Evolutionary conservation across 164 flowering plant genomes (phyloP).

Genomic region (Aristolochia contorta): DNA sequence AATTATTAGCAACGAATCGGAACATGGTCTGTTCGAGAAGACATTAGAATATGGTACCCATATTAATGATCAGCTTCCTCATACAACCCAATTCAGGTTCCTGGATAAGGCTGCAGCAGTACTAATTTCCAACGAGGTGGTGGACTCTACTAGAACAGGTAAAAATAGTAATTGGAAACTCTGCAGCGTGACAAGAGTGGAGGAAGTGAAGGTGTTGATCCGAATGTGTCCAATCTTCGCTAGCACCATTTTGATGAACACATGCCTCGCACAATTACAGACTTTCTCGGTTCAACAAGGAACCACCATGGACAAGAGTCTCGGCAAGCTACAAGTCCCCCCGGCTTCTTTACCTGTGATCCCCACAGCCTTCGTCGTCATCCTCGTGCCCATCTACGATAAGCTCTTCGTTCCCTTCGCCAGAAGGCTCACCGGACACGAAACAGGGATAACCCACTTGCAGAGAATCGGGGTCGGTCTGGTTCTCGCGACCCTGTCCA

Average conservation of each 20-base stretch:
- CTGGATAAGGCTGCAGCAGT: conserved; percentile 8
- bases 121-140: not conserved
- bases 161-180: too few relatives aligned
- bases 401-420: conserved; percentile 26
- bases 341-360: conserved; percentile 43
- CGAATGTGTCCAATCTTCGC: conserved; percentile 36
- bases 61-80: not conserved
- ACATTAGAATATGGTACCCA: too few relatives aligned
- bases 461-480: conserved; percentile 44
- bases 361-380: conserved; percentile 30
- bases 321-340: conserved; percentile 25
- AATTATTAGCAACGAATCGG: not conserved
- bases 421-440: conserved; percentile 6
- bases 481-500: conserved; percentile 30
- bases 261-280: conserved; percentile 51
- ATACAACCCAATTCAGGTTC: conserved; percentile 12
- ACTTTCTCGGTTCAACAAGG: conserved; percentile 53
- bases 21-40: conserved; percentile 1
- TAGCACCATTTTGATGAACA: conserved; percentile 41
- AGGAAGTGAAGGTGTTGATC: conserved; percentile 35
- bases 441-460: conserved; percentile 37
- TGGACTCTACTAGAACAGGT: conserved; percentile 11
- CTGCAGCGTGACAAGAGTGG: conserved; percentile 41
- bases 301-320: conserved; percentile 36
- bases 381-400: conserved; percentile 33